phyloP scores from a whole-genome alignment of 169 alveolate species.

The Eimeria acervulina region DNA sequence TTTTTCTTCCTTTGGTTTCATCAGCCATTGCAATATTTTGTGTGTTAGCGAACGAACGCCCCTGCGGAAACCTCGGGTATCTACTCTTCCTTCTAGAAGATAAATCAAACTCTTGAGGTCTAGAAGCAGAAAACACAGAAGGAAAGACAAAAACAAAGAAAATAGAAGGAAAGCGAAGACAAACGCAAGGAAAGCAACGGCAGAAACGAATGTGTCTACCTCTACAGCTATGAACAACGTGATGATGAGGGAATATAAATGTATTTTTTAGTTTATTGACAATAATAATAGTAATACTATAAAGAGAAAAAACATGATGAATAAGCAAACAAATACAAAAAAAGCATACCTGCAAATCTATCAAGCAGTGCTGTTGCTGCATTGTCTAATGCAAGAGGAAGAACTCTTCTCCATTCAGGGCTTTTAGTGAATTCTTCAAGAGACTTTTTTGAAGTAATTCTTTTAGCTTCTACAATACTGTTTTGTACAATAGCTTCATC shows the following conservation, averaged over 20 bases:
- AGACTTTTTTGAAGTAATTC: neutral
- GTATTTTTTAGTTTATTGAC: too few relatives aligned
- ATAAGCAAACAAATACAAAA: neutral
- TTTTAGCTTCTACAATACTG: neutral
- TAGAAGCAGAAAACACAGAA: neutral
- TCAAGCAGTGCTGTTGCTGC: neutral
- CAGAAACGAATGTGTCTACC: too few relatives aligned
- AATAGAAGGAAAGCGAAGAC: too few relatives aligned
- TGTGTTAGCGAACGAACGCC: neutral
- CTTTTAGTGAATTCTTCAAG: neutral
- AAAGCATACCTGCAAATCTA: neutral
- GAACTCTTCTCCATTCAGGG: neutral
- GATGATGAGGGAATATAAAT: too few relatives aligned
- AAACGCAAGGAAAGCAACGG: neutral
- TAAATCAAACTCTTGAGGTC: neutral
- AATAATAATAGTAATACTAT: too few relatives aligned
- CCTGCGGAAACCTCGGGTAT: neutral
- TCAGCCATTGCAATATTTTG: conserved; percentile 1
- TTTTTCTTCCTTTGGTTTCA: neutral
- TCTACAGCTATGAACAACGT: too few relatives aligned
- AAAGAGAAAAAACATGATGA: too few relatives aligned
- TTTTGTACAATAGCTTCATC: neutral
- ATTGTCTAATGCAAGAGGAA: neutral
- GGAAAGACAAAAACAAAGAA: too few relatives aligned
- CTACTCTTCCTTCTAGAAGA: neutral